Conservation (phyloP, 495 filamentous ascomycete genomes). For the Jackrogersella minutella region DNA sequence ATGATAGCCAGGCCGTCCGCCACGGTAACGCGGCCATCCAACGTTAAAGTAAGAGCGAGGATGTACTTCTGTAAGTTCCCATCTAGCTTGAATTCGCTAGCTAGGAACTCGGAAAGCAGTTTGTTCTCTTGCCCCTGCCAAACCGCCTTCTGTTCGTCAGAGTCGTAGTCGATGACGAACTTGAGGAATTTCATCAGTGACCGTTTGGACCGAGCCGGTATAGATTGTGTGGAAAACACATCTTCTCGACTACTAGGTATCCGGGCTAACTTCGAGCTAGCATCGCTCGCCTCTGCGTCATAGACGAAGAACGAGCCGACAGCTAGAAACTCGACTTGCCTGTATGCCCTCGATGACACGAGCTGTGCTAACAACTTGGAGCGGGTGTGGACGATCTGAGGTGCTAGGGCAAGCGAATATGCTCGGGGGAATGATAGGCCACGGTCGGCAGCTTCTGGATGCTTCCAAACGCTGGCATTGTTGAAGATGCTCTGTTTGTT, state of each 20-base stretch:
- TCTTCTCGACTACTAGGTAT: slow-evolving; percentile 89
- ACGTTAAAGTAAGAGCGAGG: slow-evolving; percentile 79
- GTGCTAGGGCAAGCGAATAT: slow-evolving; percentile 85
- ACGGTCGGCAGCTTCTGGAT: slow-evolving; percentile 36
- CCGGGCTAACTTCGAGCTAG: slow-evolving; percentile 56
- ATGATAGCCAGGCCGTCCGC: slow-evolving; percentile 73
- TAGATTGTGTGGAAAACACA: slow-evolving; percentile 75
- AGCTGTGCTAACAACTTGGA: slow-evolving; percentile 78
- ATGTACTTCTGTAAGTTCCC: slow-evolving; percentile 72
- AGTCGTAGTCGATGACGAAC: slow-evolving; percentile 70
- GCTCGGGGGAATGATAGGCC: slow-evolving; percentile 71
- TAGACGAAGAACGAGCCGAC: slow-evolving; percentile 94
- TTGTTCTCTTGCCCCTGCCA: slow-evolving; percentile 58
- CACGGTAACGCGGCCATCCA: slow-evolving; percentile 63
- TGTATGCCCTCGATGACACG: slow-evolving; percentile 86
- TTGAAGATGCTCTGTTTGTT: slow-evolving; percentile 24
- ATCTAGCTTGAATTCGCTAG: slow-evolving; percentile 76
- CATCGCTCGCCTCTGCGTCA: slow-evolving; percentile 39
- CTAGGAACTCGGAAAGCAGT: slow-evolving; percentile 70
- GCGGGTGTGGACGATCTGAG: slow-evolving; percentile 85
- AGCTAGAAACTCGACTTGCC: slow-evolving; percentile 90
- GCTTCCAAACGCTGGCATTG: slow-evolving; percentile 42
- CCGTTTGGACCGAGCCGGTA: slow-evolving; percentile 80
- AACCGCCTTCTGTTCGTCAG: slow-evolving; percentile 58
- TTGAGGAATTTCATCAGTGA: slow-evolving; percentile 88